Conservation (phyloP, 1,284 basidiomycete species). For the Tilletia setariae region DNA sequence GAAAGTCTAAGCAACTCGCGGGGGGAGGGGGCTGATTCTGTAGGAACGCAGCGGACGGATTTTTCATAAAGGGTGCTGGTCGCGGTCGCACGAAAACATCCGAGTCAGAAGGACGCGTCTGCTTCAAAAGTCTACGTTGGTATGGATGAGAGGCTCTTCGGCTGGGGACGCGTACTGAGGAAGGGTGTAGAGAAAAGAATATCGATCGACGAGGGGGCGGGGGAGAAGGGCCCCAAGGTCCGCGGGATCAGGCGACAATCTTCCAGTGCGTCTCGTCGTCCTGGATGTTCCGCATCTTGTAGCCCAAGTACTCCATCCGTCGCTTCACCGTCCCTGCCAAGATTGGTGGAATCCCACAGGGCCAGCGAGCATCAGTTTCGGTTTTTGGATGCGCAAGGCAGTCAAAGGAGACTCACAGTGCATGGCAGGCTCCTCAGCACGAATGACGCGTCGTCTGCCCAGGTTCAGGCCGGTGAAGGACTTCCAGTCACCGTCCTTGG, state of each 20-base stretch:
- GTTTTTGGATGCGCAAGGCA: not conserved
- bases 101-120: too few species aligned
- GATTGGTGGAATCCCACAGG: not conserved
- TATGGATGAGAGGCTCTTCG: too few species aligned
- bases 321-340: constrained; percentile 18
- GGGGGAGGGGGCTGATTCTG: too few species aligned
- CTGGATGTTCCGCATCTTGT: constrained; percentile 19
- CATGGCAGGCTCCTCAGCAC: constrained; percentile 20
- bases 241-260: constrained; percentile 17
- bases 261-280: constrained; percentile 19
- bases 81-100: too few species aligned
- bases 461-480: constrained; percentile 25
- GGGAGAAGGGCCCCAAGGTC: not conserved
- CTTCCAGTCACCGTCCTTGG: constrained; percentile 20
- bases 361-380: not conserved
- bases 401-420: constrained; percentile 17
- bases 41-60: too few species aligned
- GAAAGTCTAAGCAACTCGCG: too few species aligned
- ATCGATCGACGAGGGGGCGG: too few species aligned
- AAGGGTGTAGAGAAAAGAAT: too few species aligned
- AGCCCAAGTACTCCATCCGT: constrained; percentile 20
- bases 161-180: too few species aligned
- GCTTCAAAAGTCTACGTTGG: too few species aligned
- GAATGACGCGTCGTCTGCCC: constrained; percentile 26
- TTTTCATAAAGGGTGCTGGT: too few species aligned